phyloP scores from a whole-genome alignment of 2,329 filamentous ascomycete species.

The Pseudogymnoascus sp. region DNA sequence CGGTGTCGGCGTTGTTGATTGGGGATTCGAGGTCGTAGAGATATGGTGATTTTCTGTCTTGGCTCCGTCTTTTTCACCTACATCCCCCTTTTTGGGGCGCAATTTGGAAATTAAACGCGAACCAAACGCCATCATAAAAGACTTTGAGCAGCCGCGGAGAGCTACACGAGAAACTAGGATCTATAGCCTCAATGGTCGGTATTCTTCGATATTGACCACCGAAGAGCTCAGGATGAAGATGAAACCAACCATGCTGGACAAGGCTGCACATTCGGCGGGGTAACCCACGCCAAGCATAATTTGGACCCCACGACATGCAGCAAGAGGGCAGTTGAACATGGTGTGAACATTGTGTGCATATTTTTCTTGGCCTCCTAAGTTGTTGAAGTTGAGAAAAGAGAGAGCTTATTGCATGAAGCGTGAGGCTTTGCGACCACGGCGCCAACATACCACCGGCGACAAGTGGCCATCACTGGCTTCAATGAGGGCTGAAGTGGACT shows the following conservation, averaged over 20 bases:
- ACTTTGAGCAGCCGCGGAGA: not conserved
- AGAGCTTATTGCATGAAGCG: too few relatives aligned
- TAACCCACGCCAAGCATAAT: not conserved
- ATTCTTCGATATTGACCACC: not conserved
- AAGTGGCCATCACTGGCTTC: too few relatives aligned
- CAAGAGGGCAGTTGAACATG: not conserved
- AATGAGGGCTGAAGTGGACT: too few relatives aligned
- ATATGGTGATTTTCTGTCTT: not conserved
- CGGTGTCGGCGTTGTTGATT: not conserved
- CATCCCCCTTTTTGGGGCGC: not conserved
- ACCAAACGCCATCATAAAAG: not conserved
- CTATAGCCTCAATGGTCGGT: not conserved
- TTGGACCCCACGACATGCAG: not conserved
- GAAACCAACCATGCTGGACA: not conserved
- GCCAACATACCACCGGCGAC: too few relatives aligned
- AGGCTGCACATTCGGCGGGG: not conserved
- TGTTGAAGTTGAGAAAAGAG: too few relatives aligned
- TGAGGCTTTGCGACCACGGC: too few relatives aligned
- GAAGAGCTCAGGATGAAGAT: not conserved
- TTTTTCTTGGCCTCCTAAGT: not conserved
- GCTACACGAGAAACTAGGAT: not conserved
- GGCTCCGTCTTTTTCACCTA: not conserved
- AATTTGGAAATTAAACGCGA: not conserved
- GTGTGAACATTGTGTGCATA: not conserved
- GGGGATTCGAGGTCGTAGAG: not conserved